Conservation (phyloP, 164 flowering plant species). For the Saururus chinensis region DNA sequence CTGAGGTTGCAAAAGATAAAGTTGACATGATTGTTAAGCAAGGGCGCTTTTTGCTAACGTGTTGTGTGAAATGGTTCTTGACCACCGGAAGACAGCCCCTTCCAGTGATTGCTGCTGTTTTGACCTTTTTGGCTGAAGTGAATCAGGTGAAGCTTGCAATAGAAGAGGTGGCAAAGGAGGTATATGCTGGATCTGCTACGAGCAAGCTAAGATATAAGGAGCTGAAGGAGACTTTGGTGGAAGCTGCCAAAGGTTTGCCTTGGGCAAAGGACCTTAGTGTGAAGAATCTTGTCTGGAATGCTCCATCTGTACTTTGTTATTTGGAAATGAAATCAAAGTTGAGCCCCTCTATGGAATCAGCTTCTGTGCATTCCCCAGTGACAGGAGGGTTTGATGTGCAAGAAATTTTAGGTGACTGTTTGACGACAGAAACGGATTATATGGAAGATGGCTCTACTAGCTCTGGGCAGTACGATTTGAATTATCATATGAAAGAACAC, state of each 20-base stretch:
- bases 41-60: conserved; percentile 64
- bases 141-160: conserved; percentile 41
- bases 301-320: conserved; percentile 47
- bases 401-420: conserved; percentile 31
- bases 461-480: conserved; percentile 23
- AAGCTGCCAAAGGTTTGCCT: conserved; percentile 61
- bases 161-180: conserved; percentile 47
- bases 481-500: conserved; percentile 20
- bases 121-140: conserved; percentile 40
- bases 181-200: conserved; percentile 33
- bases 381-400: conserved; percentile 23
- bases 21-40: conserved; percentile 39
- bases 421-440: conserved; percentile 26
- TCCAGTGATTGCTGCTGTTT: conserved; percentile 3
- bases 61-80: conserved; percentile 70
- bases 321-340: conserved; percentile 66
- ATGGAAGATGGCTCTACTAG: conserved; percentile 5
- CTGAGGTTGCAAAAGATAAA: conserved; percentile 19
- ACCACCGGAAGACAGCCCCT: conserved; percentile 72
- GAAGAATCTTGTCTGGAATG: conserved; percentile 57
- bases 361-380: neutral
- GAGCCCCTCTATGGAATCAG: conserved; percentile 8
- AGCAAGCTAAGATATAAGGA: conserved; percentile 54
- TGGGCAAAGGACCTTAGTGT: conserved; percentile 78
- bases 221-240: conserved; percentile 51